Percentiles rank a stretch among this genome's conserved stretches.
Conservation (phyloP, 306 rosid species). For the Prunus campanulata region DNA sequence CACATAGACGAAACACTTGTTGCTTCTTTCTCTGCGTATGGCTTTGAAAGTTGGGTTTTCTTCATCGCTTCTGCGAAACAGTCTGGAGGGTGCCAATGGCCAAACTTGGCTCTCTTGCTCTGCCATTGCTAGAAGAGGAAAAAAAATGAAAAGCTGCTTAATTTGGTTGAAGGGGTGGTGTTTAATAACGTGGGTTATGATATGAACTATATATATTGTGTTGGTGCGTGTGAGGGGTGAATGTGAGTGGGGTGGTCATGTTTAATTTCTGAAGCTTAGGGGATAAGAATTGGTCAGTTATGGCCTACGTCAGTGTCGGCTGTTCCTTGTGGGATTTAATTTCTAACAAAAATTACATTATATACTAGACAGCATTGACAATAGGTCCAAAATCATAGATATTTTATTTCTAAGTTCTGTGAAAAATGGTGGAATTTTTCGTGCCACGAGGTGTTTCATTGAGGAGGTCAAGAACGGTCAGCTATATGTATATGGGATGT, state of each 20-base stretch:
- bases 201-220: not conserved
- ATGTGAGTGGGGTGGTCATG: not conserved
- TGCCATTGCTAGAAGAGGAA: constrained; percentile 11
- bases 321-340: not conserved
- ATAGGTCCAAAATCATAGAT: no score
- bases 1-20: constrained; percentile 55
- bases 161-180: not conserved
- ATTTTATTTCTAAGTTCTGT: no score
- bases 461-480: no score
- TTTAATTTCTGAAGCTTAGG: not conserved
- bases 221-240: not conserved
- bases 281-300: no score
- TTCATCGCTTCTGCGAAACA: constrained; percentile 34
- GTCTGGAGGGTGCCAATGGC: constrained; percentile 22
- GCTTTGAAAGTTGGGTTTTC: constrained; percentile 29
- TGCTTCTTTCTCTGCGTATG: constrained; percentile 35
- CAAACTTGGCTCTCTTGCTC: constrained; percentile 34
- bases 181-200: not conserved
- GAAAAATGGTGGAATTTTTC: no score
- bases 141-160: not conserved
- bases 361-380: not conserved
- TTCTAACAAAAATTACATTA: not conserved
- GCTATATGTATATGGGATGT: no score
- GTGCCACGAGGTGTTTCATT: no score
- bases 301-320: not conserved